Evolutionary conservation across 768 basidiomycete species (phyloP).

Genomic region (Termitomyces sp.): DNA sequence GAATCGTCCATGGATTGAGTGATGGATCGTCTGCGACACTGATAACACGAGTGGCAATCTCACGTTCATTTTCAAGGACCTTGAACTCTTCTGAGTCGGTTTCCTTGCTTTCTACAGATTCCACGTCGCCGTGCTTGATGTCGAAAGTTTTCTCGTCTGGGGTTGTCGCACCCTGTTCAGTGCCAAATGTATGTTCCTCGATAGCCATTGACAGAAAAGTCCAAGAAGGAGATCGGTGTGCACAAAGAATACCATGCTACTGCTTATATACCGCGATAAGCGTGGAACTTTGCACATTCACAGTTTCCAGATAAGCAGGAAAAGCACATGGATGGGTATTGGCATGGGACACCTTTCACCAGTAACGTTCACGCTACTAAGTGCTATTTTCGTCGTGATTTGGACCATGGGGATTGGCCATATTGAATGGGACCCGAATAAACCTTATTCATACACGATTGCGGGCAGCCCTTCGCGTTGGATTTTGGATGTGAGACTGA

Average conservation of each 20-base stretch:
- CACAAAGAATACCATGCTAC: not conserved
- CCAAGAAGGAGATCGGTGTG: not conserved
- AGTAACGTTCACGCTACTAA: not conserved
- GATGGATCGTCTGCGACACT: conserved; percentile 39
- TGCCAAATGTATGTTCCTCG: not conserved
- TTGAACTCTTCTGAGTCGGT: conserved; percentile 19
- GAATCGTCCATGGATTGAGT: conserved; percentile 40
- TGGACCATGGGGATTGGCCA: not conserved
- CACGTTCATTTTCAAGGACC: conserved; percentile 37
- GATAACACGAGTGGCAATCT: conserved; percentile 42
- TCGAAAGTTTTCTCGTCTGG: conserved; percentile 21
- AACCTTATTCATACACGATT: not conserved
- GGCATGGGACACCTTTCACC: not conserved
- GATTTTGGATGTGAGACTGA: not conserved
- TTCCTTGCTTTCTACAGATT: conserved; percentile 19
- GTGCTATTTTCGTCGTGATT: not conserved
- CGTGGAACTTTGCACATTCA: too few relatives aligned
- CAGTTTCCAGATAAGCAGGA: not conserved
- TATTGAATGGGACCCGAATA: not conserved
- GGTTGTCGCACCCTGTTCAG: conserved; percentile 3
- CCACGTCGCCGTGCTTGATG: conserved; percentile 27
- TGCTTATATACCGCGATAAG: not conserved
- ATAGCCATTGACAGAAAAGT: conserved; percentile 5
- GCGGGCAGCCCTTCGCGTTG: not conserved
- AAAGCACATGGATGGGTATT: not conserved